phyloP scores from a whole-genome alignment of 2,329 filamentous ascomycete genomes.

The Elsinoe ampelina region DNA sequence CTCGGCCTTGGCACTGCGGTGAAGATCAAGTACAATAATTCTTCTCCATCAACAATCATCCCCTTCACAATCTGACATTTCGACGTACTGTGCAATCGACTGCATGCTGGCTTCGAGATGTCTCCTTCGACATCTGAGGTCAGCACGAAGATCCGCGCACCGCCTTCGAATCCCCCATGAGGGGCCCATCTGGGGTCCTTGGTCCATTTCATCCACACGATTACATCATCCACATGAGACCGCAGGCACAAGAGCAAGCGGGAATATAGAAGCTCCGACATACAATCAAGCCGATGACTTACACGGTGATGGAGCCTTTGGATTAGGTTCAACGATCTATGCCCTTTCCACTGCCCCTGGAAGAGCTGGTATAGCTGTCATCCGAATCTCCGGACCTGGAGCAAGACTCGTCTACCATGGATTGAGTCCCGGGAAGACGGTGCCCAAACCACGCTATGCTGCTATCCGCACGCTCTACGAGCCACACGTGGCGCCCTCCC shows the following conservation, averaged over 20 bases:
- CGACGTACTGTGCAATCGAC: background rate
- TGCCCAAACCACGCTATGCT: constrained; percentile 55
- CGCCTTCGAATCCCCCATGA: background rate
- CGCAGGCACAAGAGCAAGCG: too few relatives aligned
- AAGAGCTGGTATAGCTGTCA: constrained; percentile 79
- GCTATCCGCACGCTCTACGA: constrained; percentile 65
- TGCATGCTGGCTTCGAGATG: constrained; percentile 4
- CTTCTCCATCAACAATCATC: background rate
- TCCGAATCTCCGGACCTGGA: constrained; percentile 73
- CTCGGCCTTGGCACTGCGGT: constrained; percentile 2
- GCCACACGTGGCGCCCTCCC: constrained; percentile 34
- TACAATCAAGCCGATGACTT: background rate
- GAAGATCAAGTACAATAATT: background rate
- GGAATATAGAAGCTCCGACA: background rate
- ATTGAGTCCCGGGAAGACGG: constrained; percentile 47
- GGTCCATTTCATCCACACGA: background rate
- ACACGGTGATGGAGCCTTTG: background rate
- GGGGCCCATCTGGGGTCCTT: background rate
- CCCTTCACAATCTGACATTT: background rate
- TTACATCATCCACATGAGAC: background rate
- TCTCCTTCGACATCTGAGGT: background rate
- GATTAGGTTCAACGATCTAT: constrained; percentile 60
- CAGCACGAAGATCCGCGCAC: background rate
- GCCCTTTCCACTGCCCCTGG: constrained; percentile 82
- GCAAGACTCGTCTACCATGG: constrained; percentile 58